Conservation (phyloP, 768 basidiomycete genomes). For the Russula abietina region DNA sequence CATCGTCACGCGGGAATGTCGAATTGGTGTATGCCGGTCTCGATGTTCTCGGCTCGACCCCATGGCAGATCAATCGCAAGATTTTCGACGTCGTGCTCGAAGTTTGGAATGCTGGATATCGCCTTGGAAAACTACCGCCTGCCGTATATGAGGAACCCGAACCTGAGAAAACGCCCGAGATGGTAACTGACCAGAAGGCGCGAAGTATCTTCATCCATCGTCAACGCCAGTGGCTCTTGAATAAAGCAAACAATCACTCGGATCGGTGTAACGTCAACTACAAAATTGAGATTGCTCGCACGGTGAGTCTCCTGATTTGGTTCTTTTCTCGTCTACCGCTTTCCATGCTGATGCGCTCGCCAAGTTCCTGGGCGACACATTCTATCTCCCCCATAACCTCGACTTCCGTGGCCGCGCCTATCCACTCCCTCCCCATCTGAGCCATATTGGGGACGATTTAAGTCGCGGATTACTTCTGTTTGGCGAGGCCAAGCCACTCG, state of each 20-base stretch:
- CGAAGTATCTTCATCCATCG: conserved; percentile 50
- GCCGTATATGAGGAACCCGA: conserved; percentile 58
- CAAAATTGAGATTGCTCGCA: conserved; percentile 91
- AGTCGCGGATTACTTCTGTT: conserved; percentile 83
- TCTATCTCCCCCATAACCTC: conserved; percentile 93
- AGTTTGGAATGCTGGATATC: conserved; percentile 84
- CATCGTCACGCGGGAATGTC: conserved; percentile 65
- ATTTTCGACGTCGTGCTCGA: conserved; percentile 44
- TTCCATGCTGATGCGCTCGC: conserved; percentile 8
- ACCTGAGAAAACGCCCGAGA: conserved; percentile 48
- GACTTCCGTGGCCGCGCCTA: conserved; percentile 98
- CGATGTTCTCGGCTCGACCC: conserved; percentile 83
- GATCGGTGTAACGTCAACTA: conserved; percentile 93
- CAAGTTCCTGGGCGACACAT: conserved; percentile 79
- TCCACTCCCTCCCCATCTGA: conserved; percentile 91
- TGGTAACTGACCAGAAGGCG: conserved; percentile 48
- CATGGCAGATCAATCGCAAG: conserved; percentile 81
- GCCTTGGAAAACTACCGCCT: conserved; percentile 81
- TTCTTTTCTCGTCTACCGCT: background rate
- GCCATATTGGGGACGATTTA: conserved; percentile 93
- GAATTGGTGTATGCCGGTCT: conserved; percentile 84
- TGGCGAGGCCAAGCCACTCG: conserved; percentile 71
- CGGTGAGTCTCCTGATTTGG: conserved; percentile 47
- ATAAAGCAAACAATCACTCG: conserved; percentile 78
- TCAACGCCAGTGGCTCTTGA: conserved; percentile 48